Base-by-base conservation (phyloP, 371 early-diverging fungal genomes). In the Apophysomyces trapeziformis region DNA sequence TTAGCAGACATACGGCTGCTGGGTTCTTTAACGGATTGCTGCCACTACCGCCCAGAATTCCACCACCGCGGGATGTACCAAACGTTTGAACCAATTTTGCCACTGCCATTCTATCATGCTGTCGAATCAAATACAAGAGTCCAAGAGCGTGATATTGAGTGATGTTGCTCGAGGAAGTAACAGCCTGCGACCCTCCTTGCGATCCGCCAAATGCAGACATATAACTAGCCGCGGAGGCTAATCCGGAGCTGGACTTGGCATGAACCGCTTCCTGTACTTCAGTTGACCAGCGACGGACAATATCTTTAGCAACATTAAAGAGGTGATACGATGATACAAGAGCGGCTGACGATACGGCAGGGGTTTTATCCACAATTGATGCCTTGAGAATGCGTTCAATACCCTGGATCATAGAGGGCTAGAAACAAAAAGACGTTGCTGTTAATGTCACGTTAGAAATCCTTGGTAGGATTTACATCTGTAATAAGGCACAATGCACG, bases 71-170 rank as follows among this genome's bases (percentile, higher is more conserved):
- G 66, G 84, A 66, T 12, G 88, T 89, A 58, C 93, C 85, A 70
- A 94, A 93, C 54, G 87, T 87, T 71, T 98, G 98, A 13, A 97
- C 95, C 50, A 98, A 68, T 82, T 99, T 99, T 70, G 93, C 90
- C 46, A 97, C 92, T 12, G 99, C 97, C 97, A 99, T 97, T 50
- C 95, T 88, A 82, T 99, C 99, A 71, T 97, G 95, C 77, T 96
- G 96, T 12, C 95, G 88, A 61, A 99, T 94, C 61, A 90, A 88
- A 71, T 97, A 99, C 76, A 98, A 72, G 16, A 98, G 84, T 5
- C 98, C 99, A 26, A 98, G 77, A 38, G 99, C 99, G 73, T 99
- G 99, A 82, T 98, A 99, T 81, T 98, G 99, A 38, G 90, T 89
- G 66, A 93, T 93, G 67, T 87, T 91, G 59, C 90, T 88, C 43